Evolutionary conservation across 495 filamentous ascomycete species (phyloP).

Genomic region (Friedmanniomyces simplex): DNA sequence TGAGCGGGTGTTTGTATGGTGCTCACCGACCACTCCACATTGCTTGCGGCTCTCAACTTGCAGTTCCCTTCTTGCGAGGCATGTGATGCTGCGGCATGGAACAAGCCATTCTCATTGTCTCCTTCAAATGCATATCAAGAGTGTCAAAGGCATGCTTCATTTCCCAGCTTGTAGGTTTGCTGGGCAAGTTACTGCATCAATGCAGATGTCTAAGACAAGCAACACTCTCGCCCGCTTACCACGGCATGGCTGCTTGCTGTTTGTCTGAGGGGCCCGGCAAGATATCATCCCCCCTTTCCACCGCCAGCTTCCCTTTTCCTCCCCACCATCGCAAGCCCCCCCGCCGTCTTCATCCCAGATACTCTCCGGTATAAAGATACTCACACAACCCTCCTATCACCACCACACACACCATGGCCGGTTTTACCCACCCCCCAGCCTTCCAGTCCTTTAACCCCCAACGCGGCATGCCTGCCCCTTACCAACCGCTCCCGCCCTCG

Average conservation of each 20-base stretch:
- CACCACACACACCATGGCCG: background rate
- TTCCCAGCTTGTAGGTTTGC: background rate
- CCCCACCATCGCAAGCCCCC: background rate
- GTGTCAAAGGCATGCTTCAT: too few species aligned
- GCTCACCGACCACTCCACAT: background rate
- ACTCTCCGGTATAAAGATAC: background rate
- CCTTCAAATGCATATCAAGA: too few species aligned
- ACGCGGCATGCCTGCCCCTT: background rate
- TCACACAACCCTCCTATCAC: background rate
- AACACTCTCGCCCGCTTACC: background rate
- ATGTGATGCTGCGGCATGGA: too few species aligned
- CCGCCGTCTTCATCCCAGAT: background rate
- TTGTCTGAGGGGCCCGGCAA: background rate
- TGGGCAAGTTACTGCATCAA: background rate
- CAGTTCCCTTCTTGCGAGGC: too few species aligned
- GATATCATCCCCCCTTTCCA: background rate
- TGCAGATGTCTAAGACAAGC: conserved; percentile 4
- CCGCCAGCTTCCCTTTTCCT: background rate
- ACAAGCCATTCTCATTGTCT: too few species aligned
- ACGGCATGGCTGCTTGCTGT: background rate
- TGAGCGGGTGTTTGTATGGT: background rate
- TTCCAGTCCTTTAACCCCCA: background rate
- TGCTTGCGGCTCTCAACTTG: too few species aligned
- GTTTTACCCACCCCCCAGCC: background rate
- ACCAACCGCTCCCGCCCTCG: background rate